These are phyloP conservation scores for Syzygium oleosum DNA, from an alignment of 345 rosid species.

Conservation along the genomic window DNA sequence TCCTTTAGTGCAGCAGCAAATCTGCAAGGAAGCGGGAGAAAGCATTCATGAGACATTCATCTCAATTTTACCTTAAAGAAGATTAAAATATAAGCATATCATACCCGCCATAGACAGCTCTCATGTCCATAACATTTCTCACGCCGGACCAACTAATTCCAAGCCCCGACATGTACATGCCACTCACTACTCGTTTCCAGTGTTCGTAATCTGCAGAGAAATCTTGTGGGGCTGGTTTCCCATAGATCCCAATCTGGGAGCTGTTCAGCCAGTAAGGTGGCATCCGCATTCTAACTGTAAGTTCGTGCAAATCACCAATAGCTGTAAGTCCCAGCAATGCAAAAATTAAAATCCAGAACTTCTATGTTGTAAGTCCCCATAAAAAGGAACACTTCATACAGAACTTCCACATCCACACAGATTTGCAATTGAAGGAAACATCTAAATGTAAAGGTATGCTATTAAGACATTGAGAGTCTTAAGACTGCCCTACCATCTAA, in stretches of 20 bases:
- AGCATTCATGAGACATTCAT: not conserved
- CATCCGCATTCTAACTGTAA: slow-evolving; percentile 46
- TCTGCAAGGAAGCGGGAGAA: slow-evolving; percentile 21
- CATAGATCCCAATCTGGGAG: slow-evolving; percentile 90
- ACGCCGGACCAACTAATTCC: slow-evolving; percentile 83
- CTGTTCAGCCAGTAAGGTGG: slow-evolving; percentile 80
- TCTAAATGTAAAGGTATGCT: not conserved
- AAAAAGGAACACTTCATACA: no score
- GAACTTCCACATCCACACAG: not conserved
- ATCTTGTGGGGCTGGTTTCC: slow-evolving; percentile 82
- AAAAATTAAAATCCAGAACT: no score
- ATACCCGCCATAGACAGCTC: slow-evolving; percentile 95
- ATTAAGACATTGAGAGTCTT: not conserved
- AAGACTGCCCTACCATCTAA: not conserved
- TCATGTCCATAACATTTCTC: slow-evolving; percentile 90
- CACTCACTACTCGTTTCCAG: slow-evolving; percentile 68
- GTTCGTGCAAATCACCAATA: no score
- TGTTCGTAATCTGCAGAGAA: slow-evolving; percentile 64
- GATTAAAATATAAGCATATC: not conserved
- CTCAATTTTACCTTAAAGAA: not conserved
- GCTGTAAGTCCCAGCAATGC: no score
- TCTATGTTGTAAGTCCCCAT: no score
- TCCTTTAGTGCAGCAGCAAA: slow-evolving; percentile 85
- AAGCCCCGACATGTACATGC: slow-evolving; percentile 56
- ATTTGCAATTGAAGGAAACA: not conserved